Evolutionary conservation across 306 rosid genomes (phyloP).

Genomic region (Castanea mollissima): DNA sequence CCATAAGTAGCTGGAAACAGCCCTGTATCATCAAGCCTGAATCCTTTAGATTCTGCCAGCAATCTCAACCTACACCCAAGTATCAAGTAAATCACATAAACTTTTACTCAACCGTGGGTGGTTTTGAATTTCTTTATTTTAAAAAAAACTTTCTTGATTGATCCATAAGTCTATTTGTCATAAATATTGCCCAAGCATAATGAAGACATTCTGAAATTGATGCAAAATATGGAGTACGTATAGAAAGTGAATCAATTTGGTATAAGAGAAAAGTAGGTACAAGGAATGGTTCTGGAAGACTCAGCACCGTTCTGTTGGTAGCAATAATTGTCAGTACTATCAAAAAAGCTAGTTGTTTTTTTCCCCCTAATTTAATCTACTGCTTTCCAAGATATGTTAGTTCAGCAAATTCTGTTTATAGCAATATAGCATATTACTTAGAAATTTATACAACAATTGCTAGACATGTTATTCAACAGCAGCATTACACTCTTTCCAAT

Average conservation of each 20-base stretch:
- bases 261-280: background rate
- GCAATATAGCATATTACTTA: no score
- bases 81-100: background rate
- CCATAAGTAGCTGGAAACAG: conserved; percentile 70
- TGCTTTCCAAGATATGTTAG: conserved; percentile 5
- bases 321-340: background rate
- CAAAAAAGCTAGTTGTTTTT: background rate
- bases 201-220: background rate
- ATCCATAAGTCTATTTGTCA: background rate
- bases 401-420: background rate
- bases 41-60: conserved; percentile 87
- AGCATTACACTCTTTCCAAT: background rate
- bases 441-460: no score
- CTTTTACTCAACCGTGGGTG: background rate
- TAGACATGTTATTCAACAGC: background rate
- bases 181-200: background rate
- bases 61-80: conserved; percentile 68
- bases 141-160: background rate
- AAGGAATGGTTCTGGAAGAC: background rate
- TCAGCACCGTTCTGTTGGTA: background rate
- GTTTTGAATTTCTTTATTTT: background rate
- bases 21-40: conserved; percentile 87
- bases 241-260: background rate
- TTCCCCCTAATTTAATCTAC: background rate
- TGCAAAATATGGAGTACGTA: background rate